A percentile compares a stretch with the other conserved stretches of the same genome.
Evolutionary conservation across 371 early-diverging fungal species (phyloP).

Genomic region (Mortierella polycephala): DNA sequence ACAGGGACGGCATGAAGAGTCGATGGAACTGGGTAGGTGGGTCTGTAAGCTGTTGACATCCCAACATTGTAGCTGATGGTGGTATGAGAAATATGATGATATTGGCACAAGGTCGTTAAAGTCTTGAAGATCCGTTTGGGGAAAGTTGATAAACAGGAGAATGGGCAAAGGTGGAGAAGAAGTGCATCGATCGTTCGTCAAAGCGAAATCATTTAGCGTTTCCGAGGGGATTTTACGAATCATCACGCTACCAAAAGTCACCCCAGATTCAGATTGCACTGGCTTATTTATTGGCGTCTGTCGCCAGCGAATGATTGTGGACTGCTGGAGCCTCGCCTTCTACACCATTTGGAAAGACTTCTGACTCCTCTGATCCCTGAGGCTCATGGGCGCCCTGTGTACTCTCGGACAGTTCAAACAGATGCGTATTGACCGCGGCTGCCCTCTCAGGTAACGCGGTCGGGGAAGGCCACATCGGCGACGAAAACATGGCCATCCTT

Average conservation of each 20-base stretch:
- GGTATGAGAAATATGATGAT: too few relatives aligned
- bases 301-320: too few relatives aligned
- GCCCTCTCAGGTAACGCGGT: constrained; percentile 1
- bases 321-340: too few relatives aligned
- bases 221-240: too few relatives aligned
- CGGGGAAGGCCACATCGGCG: neutral
- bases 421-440: neutral
- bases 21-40: neutral
- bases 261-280: too few relatives aligned
- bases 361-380: constrained; percentile 3
- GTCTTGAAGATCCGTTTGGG: too few relatives aligned
- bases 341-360: neutral
- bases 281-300: too few relatives aligned
- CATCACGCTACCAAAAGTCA: too few relatives aligned
- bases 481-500: neutral
- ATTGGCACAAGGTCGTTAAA: too few relatives aligned
- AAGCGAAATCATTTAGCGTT: neutral
- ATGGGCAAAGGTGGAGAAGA: neutral
- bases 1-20: neutral
- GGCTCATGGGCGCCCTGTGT: neutral
- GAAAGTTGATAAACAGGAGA: neutral
- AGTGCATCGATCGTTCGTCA: neutral
- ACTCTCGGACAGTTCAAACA: constrained; percentile 19
- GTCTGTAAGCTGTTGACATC: too few relatives aligned
- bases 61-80: too few relatives aligned